phyloP scores from a whole-genome alignment of 345 rosid species.

The Limnanthes douglasii region DNA sequence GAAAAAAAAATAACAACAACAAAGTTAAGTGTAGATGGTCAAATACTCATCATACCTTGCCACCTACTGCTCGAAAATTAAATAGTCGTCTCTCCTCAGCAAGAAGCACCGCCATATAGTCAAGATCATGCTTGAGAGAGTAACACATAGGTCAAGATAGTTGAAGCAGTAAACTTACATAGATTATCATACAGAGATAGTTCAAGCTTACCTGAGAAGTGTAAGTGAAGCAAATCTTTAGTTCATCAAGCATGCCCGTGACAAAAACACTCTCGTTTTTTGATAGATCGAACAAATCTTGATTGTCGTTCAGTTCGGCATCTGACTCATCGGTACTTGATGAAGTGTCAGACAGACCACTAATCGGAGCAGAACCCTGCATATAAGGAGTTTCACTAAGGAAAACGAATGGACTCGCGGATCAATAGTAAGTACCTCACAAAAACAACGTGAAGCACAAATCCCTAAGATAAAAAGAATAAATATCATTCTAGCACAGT shows the following conservation, averaged over 20 bases:
- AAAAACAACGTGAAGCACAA: no score
- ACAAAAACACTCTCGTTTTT: constrained; percentile 50
- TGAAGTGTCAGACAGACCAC: constrained; percentile 79
- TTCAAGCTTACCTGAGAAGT: constrained; percentile 36
- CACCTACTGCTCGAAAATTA: constrained; percentile 91
- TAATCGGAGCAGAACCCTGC: constrained; percentile 77
- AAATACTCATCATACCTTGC: constrained; percentile 45
- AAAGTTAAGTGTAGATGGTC: constrained; percentile 2
- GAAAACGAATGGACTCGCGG: no score
- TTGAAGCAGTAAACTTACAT: constrained; percentile 7
- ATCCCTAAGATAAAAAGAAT: not conserved
- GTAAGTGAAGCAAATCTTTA: constrained; percentile 67
- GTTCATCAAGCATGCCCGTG: constrained; percentile 84
- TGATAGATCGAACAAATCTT: constrained; percentile 21
- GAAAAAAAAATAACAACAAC: constrained; percentile 6
- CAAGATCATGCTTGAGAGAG: constrained; percentile 35
- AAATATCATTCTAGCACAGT: no score
- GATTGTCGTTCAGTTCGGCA: constrained; percentile 25
- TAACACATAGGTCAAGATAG: constrained; percentile 16
- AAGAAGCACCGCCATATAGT: constrained; percentile 56
- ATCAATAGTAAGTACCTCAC: no score
- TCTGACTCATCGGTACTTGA: constrained; percentile 69
- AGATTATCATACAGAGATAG: constrained; percentile 6
- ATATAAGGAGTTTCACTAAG: constrained; percentile 4
- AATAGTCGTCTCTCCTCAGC: constrained; percentile 56